Conservation (phyloP, 2,329 filamentous ascomycete species). For the Ophiostoma quercus region DNA sequence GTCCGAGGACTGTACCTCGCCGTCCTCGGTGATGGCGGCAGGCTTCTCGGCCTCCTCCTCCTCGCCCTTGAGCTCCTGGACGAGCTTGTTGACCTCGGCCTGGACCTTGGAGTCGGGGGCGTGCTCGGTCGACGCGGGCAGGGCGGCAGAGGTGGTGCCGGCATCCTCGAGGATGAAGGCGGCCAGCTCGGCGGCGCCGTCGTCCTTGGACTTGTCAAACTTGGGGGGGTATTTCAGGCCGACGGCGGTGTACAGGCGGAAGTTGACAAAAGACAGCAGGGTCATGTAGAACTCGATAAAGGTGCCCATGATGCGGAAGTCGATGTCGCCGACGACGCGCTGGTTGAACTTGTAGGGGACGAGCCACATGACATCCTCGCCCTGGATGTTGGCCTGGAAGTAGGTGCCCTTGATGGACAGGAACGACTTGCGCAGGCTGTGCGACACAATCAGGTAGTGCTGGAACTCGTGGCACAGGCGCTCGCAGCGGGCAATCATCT, state of each 20-base stretch:
- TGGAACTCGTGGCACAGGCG: constrained; percentile 91
- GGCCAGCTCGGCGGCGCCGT: constrained; percentile 80
- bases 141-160: constrained; percentile 58
- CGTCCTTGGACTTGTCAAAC: constrained; percentile 82
- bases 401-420: constrained; percentile 99
- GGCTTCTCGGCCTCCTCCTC: constrained; percentile 32
- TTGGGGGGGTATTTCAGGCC: constrained; percentile 94
- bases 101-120: constrained; percentile 59
- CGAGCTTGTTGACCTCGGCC: constrained; percentile 62
- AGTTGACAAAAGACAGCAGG: constrained; percentile 92
- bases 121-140: constrained; percentile 38
- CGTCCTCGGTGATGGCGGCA: constrained; percentile 41
- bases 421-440: constrained; percentile 92
- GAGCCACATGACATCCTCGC: constrained; percentile 94
- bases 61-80: constrained; percentile 58
- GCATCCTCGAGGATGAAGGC: constrained; percentile 83
- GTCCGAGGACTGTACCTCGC: constrained; percentile 47
- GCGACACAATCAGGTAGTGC: constrained; percentile 90
- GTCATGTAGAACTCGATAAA: constrained; percentile 99
- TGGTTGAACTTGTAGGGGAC: constrained; percentile 98
- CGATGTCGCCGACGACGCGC: constrained; percentile 84
- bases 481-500: constrained; percentile 94
- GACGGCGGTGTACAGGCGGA: constrained; percentile 82
- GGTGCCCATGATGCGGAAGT: constrained; percentile 98
- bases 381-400: constrained; percentile 95